phyloP scores from a whole-genome alignment of 805 yeast species.

The Komagataella pastoris region DNA sequence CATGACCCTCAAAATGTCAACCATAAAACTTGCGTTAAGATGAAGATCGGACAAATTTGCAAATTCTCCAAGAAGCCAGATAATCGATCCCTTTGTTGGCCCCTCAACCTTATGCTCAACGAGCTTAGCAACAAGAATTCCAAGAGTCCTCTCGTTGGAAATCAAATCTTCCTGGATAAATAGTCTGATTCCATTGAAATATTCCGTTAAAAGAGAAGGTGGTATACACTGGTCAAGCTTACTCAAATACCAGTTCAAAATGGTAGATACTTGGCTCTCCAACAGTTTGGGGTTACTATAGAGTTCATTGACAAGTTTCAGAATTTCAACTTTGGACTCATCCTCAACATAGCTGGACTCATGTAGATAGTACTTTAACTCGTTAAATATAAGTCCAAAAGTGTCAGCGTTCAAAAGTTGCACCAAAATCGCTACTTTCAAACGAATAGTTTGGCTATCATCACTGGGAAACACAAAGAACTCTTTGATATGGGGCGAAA shows the following conservation, averaged over 20 bases:
- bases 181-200: conserved; percentile 59
- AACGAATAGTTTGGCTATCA: conserved; percentile 21
- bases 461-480: conserved; percentile 53
- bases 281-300: conserved; percentile 11
- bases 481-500: conserved; percentile 19
- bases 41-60: conserved; percentile 16
- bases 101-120: conserved; percentile 5
- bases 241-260: conserved; percentile 52
- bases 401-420: conserved; percentile 41
- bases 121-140: conserved; percentile 26
- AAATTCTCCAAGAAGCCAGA: conserved; percentile 89
- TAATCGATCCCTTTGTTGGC: conserved; percentile 63
- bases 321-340: conserved; percentile 27
- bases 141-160: conserved; percentile 39
- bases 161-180: conserved; percentile 52
- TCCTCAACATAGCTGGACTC: background rate
- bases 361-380: conserved; percentile 42
- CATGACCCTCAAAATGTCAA: conserved; percentile 59
- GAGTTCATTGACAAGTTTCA: conserved; percentile 35
- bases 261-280: conserved; percentile 33
- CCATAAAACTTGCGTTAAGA: conserved; percentile 29
- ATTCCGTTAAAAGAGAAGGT: conserved; percentile 37
- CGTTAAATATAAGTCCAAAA: conserved; percentile 38
- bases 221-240: conserved; percentile 22
- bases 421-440: conserved; percentile 49